A percentile compares a stretch with the other conserved stretches of the same genome.
Evolutionary conservation across 2,329 filamentous ascomycete species (phyloP).

Genomic region (Colletotrichum agaves): DNA sequence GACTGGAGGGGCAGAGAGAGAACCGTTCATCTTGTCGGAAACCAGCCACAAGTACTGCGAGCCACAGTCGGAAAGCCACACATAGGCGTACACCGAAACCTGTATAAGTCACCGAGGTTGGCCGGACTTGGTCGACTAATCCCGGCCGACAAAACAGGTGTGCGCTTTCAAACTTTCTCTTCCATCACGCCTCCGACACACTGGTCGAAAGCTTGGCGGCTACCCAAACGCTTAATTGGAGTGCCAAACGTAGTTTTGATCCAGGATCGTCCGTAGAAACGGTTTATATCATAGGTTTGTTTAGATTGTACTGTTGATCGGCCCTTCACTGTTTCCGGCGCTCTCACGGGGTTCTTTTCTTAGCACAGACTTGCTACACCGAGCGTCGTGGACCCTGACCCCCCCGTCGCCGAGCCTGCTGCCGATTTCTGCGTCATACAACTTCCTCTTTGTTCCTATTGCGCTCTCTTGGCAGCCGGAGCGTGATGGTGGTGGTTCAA

Average conservation of each 20-base stretch:
- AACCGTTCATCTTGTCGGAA: not conserved
- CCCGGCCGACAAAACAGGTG: not conserved
- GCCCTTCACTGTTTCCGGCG: not conserved
- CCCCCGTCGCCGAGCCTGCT: not conserved
- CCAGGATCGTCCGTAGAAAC: not conserved
- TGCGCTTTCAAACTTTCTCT: not conserved
- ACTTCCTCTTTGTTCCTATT: not conserved
- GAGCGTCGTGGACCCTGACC: conserved; percentile 30
- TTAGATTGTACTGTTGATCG: not conserved
- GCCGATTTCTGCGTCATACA: conserved; percentile 18
- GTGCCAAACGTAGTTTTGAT: not conserved
- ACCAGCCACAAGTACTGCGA: not conserved
- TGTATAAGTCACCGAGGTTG: not conserved
- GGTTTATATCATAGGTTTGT: too few species aligned
- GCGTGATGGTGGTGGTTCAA: conserved; percentile 5
- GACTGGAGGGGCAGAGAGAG: not conserved
- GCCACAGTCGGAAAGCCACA: not conserved
- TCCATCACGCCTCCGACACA: not conserved
- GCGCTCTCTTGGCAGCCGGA: not conserved
- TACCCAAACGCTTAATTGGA: not conserved
- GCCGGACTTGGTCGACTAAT: not conserved
- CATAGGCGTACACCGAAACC: not conserved
- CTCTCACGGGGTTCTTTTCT: conserved; percentile 25
- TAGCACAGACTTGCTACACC: conserved; percentile 23
- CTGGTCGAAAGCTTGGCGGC: not conserved